Evolutionary conservation across 331 rosid species (phyloP).

Genomic region (Cucumis variabilis): DNA sequence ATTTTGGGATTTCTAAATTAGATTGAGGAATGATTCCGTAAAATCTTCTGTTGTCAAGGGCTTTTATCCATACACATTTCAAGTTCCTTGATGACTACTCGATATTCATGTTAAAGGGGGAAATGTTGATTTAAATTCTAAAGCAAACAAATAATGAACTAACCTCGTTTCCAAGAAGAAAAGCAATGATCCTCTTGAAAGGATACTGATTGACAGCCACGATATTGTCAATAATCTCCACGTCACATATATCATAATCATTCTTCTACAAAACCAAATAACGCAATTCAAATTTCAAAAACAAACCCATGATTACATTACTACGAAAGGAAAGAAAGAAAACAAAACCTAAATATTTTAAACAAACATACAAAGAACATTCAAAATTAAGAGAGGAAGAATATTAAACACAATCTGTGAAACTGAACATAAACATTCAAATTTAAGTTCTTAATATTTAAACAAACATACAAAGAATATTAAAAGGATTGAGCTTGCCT

Average conservation of each 20-base stretch:
- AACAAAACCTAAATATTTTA: too few relatives aligned
- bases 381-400: conserved; percentile 36
- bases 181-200: too few relatives aligned
- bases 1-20: too few relatives aligned
- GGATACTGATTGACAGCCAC: too few relatives aligned
- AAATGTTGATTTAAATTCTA: too few relatives aligned
- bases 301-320: neutral
- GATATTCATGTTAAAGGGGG: too few relatives aligned
- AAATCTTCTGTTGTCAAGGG: too few relatives aligned
- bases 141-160: too few relatives aligned
- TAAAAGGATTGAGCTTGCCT: neutral
- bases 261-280: conserved; percentile 48
- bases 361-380: conserved; percentile 59
- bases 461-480: neutral
- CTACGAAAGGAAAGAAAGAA: neutral
- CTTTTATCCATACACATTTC: too few relatives aligned
- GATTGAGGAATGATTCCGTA: too few relatives aligned
- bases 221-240: conserved; percentile 80
- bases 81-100: too few relatives aligned
- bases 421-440: neutral
- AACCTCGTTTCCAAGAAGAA: conserved; percentile 96
- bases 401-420: neutral
- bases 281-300: conserved; percentile 13
- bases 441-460: neutral
- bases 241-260: conserved; percentile 90